Evolutionary conservation across 108 stramenopile species (phyloP).

Genomic region (Cylindrotheca closterium): DNA sequence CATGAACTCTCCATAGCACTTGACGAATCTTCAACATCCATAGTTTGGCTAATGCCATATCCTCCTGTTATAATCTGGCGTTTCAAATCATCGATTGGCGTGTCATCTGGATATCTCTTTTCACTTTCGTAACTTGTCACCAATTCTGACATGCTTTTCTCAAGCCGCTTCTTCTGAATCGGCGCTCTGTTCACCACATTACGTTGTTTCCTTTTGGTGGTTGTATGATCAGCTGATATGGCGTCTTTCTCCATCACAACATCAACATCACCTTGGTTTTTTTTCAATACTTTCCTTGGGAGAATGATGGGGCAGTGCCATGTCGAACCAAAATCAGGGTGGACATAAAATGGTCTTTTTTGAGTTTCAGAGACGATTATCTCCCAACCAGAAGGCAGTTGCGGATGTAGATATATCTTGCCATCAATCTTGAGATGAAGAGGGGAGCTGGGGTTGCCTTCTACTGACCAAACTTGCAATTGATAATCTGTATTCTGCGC

Average conservation of each 20-base stretch:
- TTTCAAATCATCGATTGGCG: too few relatives aligned
- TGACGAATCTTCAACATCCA: too few relatives aligned
- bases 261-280: background rate
- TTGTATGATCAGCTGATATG: background rate
- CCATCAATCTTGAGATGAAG: slow-evolving; percentile 15
- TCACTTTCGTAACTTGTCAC: too few relatives aligned
- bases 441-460: slow-evolving; percentile 1
- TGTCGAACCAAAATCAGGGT: slow-evolving; percentile 71
- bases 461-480: slow-evolving; percentile 30
- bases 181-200: background rate
- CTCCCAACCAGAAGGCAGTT: slow-evolving; percentile 79
- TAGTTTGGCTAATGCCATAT: too few relatives aligned
- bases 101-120: too few relatives aligned
- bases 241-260: background rate
- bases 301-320: slow-evolving; percentile 72
- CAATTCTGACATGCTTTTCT: background rate
- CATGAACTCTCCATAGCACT: too few relatives aligned
- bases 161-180: background rate
- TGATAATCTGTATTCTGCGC: slow-evolving; percentile 8
- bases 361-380: slow-evolving; percentile 56
- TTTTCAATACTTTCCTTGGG: slow-evolving; percentile 1
- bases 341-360: slow-evolving; percentile 62
- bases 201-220: background rate
- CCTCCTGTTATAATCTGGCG: too few relatives aligned
- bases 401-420: slow-evolving; percentile 20